Evolutionary conservation across 2,329 filamentous ascomycete species (phyloP).

Genomic region (Hyphodiscus sp.): DNA sequence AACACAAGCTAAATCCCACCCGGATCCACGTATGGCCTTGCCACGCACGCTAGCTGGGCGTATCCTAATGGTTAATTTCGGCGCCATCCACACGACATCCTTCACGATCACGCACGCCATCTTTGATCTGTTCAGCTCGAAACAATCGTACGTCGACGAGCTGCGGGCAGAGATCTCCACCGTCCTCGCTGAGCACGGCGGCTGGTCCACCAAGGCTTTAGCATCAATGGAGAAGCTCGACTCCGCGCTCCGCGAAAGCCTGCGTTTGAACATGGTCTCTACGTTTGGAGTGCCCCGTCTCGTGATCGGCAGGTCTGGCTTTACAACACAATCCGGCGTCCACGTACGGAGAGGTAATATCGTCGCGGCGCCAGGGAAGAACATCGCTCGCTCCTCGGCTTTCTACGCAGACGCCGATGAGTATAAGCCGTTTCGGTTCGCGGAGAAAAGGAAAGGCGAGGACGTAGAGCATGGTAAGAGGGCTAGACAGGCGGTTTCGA

Average conservation of each 20-base stretch:
- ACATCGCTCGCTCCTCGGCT: not conserved
- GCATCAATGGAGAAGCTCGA: slow-evolving; percentile 30
- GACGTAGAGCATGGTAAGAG: not conserved
- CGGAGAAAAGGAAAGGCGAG: not conserved
- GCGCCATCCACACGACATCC: slow-evolving; percentile 29
- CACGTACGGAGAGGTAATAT: slow-evolving; percentile 12
- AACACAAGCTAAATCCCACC: slow-evolving; percentile 1
- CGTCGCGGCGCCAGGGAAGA: not conserved
- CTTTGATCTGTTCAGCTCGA: slow-evolving; percentile 26
- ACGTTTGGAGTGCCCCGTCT: slow-evolving; percentile 18
- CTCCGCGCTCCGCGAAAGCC: slow-evolving; percentile 30
- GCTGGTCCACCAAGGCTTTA: slow-evolving; percentile 30
- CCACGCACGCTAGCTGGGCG: slow-evolving; percentile 24
- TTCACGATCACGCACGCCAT: slow-evolving; percentile 27
- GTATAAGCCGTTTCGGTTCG: slow-evolving; percentile 7
- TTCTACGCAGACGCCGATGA: not conserved
- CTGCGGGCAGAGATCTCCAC: slow-evolving; percentile 28
- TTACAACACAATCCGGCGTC: slow-evolving; percentile 14
- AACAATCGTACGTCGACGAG: slow-evolving; percentile 9
- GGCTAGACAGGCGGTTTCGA: not conserved
- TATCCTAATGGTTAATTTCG: slow-evolving; percentile 29
- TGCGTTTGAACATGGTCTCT: slow-evolving; percentile 29
- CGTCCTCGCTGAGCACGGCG: slow-evolving; percentile 16
- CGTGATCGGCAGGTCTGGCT: slow-evolving; percentile 24
- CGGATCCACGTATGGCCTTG: slow-evolving; percentile 16